Base-by-base conservation (phyloP, 1,284 basidiomycete species). In the Trichosporon ovoides region DNA sequence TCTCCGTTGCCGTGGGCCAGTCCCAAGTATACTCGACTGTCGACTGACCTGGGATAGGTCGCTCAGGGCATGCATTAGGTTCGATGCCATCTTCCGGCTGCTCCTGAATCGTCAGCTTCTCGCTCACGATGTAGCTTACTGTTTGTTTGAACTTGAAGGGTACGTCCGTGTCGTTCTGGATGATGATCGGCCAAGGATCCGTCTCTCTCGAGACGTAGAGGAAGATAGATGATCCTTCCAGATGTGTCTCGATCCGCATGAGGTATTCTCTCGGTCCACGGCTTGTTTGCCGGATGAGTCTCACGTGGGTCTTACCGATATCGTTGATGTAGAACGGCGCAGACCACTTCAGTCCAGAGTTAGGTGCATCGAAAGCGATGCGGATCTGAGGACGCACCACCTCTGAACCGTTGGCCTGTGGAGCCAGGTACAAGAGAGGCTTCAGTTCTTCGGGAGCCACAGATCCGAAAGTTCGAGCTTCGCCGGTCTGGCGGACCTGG, bases 301-400 rank as follows among this genome's bases (percentile, higher is more conserved):
- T 62, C 66, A 98, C 82, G 71, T 95, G 84, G 1, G 91, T 85
- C 14, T 82, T 81, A 24, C 95, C 95, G 62, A 99, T 89, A 68
- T 97, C 90, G 68, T 91, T 86, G 54, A 98, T 84, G 73, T 90
- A 93, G 79, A 98, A 87, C 0, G 94, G 90, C 1, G 94, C 81
- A 3, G 92, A 94, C 92, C 91, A 94, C 10, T 18, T 19, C 11
- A 58, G 36, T 16, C 87, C 83, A n/a, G 87, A 82, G 71, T 91
- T 88, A 49, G 92, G 78, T 9, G 90, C 91, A 16, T 93, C 85
- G 66, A 88, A 88, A 0, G 94, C 88, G 38, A 98, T 78, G 2
- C 89, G 91, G 53, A 96, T 79, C 35, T 92, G 80, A 65, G 87
- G 85, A 3, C 43, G 13, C 16, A 28, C 22, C 7, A 48, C 43